A percentile compares a stretch with the other conserved stretches of the same genome.
Conservation (phyloP, 331 rosid genomes). For the Malus hybrid region DNA sequence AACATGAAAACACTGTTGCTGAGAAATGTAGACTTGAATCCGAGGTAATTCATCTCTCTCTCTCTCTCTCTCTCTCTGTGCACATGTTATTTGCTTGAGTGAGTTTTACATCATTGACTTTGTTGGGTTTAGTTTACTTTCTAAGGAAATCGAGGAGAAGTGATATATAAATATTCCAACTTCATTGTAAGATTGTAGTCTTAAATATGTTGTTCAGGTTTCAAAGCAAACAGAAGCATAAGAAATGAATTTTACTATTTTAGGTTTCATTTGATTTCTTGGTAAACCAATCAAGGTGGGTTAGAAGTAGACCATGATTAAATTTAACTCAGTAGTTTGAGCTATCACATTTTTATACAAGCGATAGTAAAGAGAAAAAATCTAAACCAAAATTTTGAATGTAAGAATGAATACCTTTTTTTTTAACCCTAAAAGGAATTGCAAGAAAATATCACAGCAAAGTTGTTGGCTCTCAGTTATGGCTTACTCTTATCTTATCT, state of each 20-base stretch:
- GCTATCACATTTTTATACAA: too few relatives aligned
- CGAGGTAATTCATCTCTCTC: constrained; percentile 38
- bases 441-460: neutral
- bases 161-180: neutral
- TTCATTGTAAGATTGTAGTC: too few relatives aligned
- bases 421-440: too few relatives aligned
- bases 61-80: neutral
- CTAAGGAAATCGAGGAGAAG: neutral
- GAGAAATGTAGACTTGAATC: constrained; percentile 67
- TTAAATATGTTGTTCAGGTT: neutral
- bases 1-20: constrained; percentile 40
- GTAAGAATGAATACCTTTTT: too few relatives aligned
- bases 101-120: constrained; percentile 8
- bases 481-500: neutral
- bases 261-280: neutral
- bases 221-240: neutral
- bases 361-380: too few relatives aligned
- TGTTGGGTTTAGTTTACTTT: constrained; percentile 8
- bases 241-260: neutral
- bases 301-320: neutral
- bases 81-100: neutral
- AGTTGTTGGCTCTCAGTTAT: neutral
- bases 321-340: too few relatives aligned
- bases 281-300: neutral
- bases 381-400: too few relatives aligned